These are phyloP conservation scores for Suhomyces vadensis DNA, from an alignment of 805 yeast genomes.

Conservation along the genomic window DNA sequence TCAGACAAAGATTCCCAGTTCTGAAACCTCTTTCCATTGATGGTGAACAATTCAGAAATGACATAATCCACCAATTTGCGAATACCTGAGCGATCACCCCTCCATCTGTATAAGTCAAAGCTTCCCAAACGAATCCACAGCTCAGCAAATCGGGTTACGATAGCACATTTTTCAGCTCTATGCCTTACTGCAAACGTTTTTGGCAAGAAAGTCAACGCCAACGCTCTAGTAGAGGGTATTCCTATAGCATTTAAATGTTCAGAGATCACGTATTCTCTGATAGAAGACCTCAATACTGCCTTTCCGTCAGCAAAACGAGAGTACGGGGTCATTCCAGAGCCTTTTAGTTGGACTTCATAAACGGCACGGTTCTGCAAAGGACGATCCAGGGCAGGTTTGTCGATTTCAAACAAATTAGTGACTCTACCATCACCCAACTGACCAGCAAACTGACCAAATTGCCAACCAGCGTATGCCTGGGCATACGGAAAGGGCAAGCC, in stretches of 20 bases:
- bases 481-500: slow-evolving; percentile 71
- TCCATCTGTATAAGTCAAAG: slow-evolving; percentile 77
- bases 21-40: slow-evolving; percentile 28
- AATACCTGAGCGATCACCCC: slow-evolving; percentile 67
- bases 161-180: slow-evolving; percentile 76
- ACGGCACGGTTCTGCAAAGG: slow-evolving; percentile 29
- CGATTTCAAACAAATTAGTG: slow-evolving; percentile 70
- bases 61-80: slow-evolving; percentile 69
- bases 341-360: slow-evolving; percentile 81
- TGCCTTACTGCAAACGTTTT: slow-evolving; percentile 73
- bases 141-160: slow-evolving; percentile 80
- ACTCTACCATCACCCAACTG: slow-evolving; percentile 97
- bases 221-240: slow-evolving; percentile 83
- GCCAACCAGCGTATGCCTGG: slow-evolving; percentile 94
- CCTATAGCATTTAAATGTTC: slow-evolving; percentile 81
- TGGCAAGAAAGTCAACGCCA: slow-evolving; percentile 72
- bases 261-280: slow-evolving; percentile 83
- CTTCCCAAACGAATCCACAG: slow-evolving; percentile 88
- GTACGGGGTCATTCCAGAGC: slow-evolving; percentile 89
- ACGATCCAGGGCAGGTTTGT: slow-evolving; percentile 4
- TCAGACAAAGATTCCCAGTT: slow-evolving; percentile 24
- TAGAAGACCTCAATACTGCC: slow-evolving; percentile 84
- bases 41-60: slow-evolving; percentile 60
- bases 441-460: slow-evolving; percentile 95
- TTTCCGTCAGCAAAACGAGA: slow-evolving; percentile 97